phyloP scores from a whole-genome alignment of 2,329 filamentous ascomycete species.

The Albophoma yamanashiensis region DNA sequence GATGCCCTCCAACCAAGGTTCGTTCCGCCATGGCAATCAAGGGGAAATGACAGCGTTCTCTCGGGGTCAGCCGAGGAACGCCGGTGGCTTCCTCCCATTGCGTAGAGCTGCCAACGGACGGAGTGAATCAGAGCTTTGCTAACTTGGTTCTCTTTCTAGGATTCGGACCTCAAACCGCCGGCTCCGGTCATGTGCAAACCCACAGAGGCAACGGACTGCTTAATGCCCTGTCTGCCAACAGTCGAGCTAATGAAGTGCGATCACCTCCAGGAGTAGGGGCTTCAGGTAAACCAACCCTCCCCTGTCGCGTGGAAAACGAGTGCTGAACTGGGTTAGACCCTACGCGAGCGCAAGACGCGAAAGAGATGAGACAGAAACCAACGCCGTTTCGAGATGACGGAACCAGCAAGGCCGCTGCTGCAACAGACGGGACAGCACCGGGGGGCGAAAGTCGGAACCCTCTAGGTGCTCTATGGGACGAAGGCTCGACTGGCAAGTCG shows the following conservation, averaged over 20 bases:
- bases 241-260: constrained; percentile 35
- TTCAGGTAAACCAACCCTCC: constrained; percentile 7
- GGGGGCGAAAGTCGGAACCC: constrained; percentile 26
- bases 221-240: constrained; percentile 53
- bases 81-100: constrained; percentile 53
- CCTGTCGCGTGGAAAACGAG: background rate
- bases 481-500: constrained; percentile 24
- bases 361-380: constrained; percentile 35
- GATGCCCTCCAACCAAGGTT: constrained; percentile 28
- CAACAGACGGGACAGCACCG: constrained; percentile 21
- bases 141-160: constrained; percentile 42
- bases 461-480: constrained; percentile 37
- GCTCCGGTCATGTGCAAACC: constrained; percentile 22
- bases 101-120: constrained; percentile 47
- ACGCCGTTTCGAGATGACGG: constrained; percentile 33
- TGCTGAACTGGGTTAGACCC: constrained; percentile 15
- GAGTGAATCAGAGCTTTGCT: constrained; percentile 42
- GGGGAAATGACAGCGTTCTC: constrained; percentile 28
- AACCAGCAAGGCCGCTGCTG: constrained; percentile 19
- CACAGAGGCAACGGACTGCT: constrained; percentile 50
- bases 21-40: constrained; percentile 45
- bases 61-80: constrained; percentile 35
- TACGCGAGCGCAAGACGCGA: constrained; percentile 32
- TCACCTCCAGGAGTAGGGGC: constrained; percentile 33
- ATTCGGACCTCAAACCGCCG: constrained; percentile 37